These are phyloP conservation scores for Zopfia rhizophila DNA, from an alignment of 2,329 filamentous ascomycete species.

Conservation along the genomic window DNA sequence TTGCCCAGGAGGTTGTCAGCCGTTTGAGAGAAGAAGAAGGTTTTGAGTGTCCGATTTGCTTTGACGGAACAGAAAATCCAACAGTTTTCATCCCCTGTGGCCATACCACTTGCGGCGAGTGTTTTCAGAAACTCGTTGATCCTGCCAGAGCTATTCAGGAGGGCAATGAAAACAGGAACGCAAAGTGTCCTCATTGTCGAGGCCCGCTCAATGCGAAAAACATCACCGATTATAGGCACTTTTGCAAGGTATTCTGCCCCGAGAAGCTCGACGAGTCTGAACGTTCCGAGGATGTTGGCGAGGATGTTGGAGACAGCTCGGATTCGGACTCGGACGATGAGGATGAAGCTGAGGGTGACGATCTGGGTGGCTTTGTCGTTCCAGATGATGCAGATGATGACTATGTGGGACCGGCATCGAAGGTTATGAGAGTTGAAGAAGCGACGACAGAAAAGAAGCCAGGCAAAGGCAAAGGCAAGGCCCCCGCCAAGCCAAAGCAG, in stretches of 20 bases:
- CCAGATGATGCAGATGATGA: constrained; percentile 54
- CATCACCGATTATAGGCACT: constrained; percentile 78
- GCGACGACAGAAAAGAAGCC: constrained; percentile 36
- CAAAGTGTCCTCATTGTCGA: constrained; percentile 82
- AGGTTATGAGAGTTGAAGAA: constrained; percentile 16
- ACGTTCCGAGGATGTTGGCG: constrained; percentile 31
- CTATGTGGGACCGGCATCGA: constrained; percentile 12
- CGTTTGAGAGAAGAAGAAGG: constrained; percentile 69
- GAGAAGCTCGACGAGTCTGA: constrained; percentile 55
- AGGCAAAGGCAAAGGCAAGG: constrained; percentile 56
- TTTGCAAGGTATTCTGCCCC: constrained; percentile 77
- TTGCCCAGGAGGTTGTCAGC: constrained; percentile 70
- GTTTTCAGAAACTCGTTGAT: constrained; percentile 75
- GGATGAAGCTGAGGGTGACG: constrained; percentile 41
- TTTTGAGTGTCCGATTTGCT: constrained; percentile 86
- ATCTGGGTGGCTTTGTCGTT: constrained; percentile 67
- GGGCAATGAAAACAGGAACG: constrained; percentile 64
- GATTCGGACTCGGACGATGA: constrained; percentile 44
- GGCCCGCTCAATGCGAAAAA: constrained; percentile 72
- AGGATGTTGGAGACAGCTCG: constrained; percentile 25
- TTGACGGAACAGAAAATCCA: constrained; percentile 78
- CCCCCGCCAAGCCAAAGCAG: constrained; percentile 46
- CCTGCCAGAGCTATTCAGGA: constrained; percentile 66
- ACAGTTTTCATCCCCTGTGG: constrained; percentile 85
- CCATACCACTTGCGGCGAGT: constrained; percentile 81